These are phyloP conservation scores for Sclerotinia borealis DNA, from an alignment of 2,329 filamentous ascomycete genomes.

Conservation along the genomic window DNA sequence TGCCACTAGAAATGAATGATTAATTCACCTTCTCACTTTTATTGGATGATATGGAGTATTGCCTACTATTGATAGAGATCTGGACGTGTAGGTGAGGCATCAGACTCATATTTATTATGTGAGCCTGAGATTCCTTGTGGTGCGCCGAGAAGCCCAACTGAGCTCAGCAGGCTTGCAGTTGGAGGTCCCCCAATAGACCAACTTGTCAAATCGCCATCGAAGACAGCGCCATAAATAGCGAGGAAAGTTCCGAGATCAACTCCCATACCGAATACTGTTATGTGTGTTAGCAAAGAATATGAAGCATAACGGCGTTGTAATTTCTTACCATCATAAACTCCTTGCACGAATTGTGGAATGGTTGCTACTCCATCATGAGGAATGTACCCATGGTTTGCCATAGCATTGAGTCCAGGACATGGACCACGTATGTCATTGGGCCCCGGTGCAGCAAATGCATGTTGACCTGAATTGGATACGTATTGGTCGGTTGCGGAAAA, in stretches of 20 bases:
- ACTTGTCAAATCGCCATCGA: slow-evolving; percentile 43
- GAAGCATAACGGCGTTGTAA: not conserved
- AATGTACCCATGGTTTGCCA: slow-evolving; percentile 40
- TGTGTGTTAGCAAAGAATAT: not conserved
- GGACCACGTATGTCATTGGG: slow-evolving; percentile 21
- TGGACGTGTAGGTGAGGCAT: slow-evolving; percentile 46
- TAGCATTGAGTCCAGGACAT: slow-evolving; percentile 38
- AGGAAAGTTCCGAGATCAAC: slow-evolving; percentile 37
- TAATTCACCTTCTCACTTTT: not conserved
- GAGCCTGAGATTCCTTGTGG: slow-evolving; percentile 44
- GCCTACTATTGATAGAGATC: slow-evolving; percentile 42
- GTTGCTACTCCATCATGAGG: slow-evolving; percentile 35
- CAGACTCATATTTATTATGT: slow-evolving; percentile 51
- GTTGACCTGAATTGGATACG: slow-evolving; percentile 18
- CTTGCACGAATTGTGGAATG: slow-evolving; percentile 30
- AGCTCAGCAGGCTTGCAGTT: slow-evolving; percentile 26
- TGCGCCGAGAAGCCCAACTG: slow-evolving; percentile 31
- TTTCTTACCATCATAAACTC: slow-evolving; percentile 27
- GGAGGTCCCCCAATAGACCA: slow-evolving; percentile 48
- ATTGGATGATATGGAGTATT: not conserved
- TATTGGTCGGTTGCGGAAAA: slow-evolving; percentile 23
- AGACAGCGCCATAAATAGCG: slow-evolving; percentile 39
- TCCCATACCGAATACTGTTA: slow-evolving; percentile 41
- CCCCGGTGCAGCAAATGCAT: slow-evolving; percentile 21
- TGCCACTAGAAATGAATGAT: slow-evolving; percentile 34